Conservation (phyloP, 768 basidiomycete genomes). For the Serendipita sp. region DNA sequence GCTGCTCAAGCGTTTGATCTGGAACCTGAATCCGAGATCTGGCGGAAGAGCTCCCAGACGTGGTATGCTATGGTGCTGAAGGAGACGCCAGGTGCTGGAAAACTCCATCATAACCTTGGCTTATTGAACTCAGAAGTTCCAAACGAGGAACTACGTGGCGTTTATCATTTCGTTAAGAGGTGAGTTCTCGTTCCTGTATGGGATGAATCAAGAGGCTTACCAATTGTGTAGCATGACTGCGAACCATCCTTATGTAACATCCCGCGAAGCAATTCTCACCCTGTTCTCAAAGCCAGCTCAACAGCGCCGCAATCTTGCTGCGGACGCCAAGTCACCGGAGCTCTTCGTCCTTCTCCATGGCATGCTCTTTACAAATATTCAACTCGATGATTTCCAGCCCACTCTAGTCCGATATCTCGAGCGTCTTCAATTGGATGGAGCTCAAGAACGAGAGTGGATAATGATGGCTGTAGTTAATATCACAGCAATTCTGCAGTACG, state of each 20-base stretch:
- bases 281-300: constrained; percentile 64
- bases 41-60: constrained; percentile 75
- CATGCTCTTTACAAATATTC: constrained; percentile 91
- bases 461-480: constrained; percentile 90
- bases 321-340: constrained; percentile 58
- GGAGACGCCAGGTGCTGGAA: constrained; percentile 84
- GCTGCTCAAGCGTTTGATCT: constrained; percentile 72
- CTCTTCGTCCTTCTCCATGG: constrained; percentile 88
- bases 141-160: constrained; percentile 61
- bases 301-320: constrained; percentile 54
- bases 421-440: constrained; percentile 65
- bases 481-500: constrained; percentile 73
- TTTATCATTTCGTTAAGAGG: constrained; percentile 96
- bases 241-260: constrained; percentile 69
- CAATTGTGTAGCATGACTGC: constrained; percentile 58
- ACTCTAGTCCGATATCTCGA: constrained; percentile 76
- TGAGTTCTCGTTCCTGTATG: constrained; percentile 21
- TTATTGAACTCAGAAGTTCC: constrained; percentile 71
- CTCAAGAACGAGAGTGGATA: constrained; percentile 79
- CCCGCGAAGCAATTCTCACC: constrained; percentile 76
- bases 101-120: constrained; percentile 88
- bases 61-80: constrained; percentile 85
- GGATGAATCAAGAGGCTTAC: background rate
- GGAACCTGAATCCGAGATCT: constrained; percentile 81
- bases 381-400: constrained; percentile 78